Percentiles rank a stretch among this genome's conserved stretches.
phyloP scores from a whole-genome alignment of 2,329 filamentous ascomycete genomes.

The Ophiostoma himal-ulmi region DNA sequence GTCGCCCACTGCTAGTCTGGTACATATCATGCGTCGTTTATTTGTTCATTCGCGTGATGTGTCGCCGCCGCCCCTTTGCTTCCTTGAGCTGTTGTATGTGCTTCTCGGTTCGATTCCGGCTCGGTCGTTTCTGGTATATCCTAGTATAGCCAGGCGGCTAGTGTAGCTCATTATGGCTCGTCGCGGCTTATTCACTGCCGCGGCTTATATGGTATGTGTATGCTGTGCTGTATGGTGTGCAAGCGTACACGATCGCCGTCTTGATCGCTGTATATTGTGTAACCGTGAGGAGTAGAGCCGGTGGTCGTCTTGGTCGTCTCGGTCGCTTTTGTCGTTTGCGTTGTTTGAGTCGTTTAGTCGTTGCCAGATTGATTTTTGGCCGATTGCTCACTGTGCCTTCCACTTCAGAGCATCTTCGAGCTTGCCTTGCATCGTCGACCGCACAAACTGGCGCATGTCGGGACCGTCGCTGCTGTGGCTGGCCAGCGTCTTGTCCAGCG shows the following conservation, averaged over 20 bases:
- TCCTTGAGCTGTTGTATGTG: background rate
- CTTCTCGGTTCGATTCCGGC: background rate
- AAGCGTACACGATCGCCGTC: background rate
- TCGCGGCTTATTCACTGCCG: background rate
- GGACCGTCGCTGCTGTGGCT: constrained; percentile 44
- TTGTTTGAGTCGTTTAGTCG: background rate
- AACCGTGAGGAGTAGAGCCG: background rate
- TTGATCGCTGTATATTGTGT: background rate
- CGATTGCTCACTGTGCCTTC: constrained; percentile 36
- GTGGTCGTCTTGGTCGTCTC: background rate
- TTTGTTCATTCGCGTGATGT: background rate
- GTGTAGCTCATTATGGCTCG: background rate
- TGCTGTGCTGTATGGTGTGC: background rate
- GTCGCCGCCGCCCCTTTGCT: background rate
- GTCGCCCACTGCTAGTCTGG: background rate
- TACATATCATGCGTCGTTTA: background rate
- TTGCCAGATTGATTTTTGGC: background rate
- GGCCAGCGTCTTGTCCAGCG: constrained; percentile 30
- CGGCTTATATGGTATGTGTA: background rate
- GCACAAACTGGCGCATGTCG: constrained; percentile 55
- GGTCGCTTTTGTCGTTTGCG: background rate
- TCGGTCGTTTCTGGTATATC: background rate
- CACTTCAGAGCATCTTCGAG: constrained; percentile 50
- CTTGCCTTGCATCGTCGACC: constrained; percentile 54
- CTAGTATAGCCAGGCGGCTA: background rate